Percentiles rank a stretch among this genome's conserved stretches.
phyloP scores from a whole-genome alignment of 371 early-diverging fungal species.

The Zopfochytrium polystomum region DNA sequence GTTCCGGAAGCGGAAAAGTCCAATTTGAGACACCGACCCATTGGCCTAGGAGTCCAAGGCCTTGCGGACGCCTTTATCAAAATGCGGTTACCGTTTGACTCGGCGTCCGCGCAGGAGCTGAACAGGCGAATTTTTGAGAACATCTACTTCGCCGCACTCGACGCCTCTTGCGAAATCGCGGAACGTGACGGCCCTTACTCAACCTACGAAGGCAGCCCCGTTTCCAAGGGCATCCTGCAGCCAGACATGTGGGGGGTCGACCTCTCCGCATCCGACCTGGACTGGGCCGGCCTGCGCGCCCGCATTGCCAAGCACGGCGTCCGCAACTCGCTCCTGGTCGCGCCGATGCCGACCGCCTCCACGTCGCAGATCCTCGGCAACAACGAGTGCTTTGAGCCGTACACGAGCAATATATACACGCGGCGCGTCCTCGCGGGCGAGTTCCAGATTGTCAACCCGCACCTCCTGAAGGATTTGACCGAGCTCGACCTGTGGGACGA shows the following conservation, averaged over 20 bases:
- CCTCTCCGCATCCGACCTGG: slow-evolving; percentile 72
- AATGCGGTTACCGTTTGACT: slow-evolving; percentile 96
- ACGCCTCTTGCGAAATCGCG: slow-evolving; percentile 93
- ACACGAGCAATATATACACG: slow-evolving; percentile 97
- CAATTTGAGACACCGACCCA: slow-evolving; percentile 95
- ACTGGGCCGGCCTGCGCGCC: slow-evolving; percentile 88
- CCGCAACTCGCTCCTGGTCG: slow-evolving; percentile 97
- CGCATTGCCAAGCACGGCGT: slow-evolving; percentile 87
- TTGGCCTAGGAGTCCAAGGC: slow-evolving; percentile 99
- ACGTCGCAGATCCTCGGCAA: slow-evolving; percentile 98
- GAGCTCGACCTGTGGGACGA: slow-evolving; percentile 95
- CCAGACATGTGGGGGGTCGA: slow-evolving; percentile 91
- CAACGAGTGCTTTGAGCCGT: slow-evolving; percentile 99
- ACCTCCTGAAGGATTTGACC: slow-evolving; percentile 92
- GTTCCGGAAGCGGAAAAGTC: slow-evolving; percentile 83
- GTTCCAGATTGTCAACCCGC: slow-evolving; percentile 98
- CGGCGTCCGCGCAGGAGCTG: slow-evolving; percentile 80
- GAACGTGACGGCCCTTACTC: slow-evolving; percentile 80
- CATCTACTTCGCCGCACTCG: slow-evolving; percentile 96
- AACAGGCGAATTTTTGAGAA: slow-evolving; percentile 96
- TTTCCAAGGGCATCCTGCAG: slow-evolving; percentile 93
- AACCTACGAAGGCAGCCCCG: slow-evolving; percentile 88
- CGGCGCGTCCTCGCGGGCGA: slow-evolving; percentile 98
- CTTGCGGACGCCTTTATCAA: slow-evolving; percentile 97
- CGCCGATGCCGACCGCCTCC: slow-evolving; percentile 99